phyloP scores from a whole-genome alignment of 2,329 filamentous ascomycete species.

The Stromatinia cepivora region DNA sequence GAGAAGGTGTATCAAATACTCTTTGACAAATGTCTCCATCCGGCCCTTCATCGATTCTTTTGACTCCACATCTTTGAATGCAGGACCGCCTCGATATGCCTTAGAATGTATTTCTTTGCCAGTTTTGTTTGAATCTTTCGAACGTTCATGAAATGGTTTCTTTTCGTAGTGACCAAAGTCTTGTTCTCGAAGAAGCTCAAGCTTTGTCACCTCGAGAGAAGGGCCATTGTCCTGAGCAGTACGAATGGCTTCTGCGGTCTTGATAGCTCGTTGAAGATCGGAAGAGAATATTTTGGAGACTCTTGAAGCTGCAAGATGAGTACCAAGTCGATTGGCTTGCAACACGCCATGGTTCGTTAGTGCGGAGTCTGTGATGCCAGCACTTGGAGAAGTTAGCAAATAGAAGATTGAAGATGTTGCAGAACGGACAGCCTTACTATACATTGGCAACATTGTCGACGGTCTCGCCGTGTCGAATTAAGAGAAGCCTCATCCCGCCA shows the following conservation, averaged over 20 bases:
- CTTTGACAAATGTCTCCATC: slow-evolving; percentile 64
- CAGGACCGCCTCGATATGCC: slow-evolving; percentile 45
- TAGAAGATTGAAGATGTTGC: not conserved
- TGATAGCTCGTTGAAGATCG: slow-evolving; percentile 70
- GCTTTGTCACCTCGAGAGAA: slow-evolving; percentile 27
- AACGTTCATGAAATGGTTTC: slow-evolving; percentile 52
- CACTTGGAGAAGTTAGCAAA: slow-evolving; percentile 49
- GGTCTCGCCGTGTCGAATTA: slow-evolving; percentile 86
- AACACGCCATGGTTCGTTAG: slow-evolving; percentile 80
- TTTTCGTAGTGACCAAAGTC: slow-evolving; percentile 74
- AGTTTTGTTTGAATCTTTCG: slow-evolving; percentile 37
- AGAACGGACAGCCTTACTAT: slow-evolving; percentile 55
- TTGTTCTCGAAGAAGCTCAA: slow-evolving; percentile 63
- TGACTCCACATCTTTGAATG: slow-evolving; percentile 63
- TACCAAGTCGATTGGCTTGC: slow-evolving; percentile 71
- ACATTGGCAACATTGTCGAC: slow-evolving; percentile 82
- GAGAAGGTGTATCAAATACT: slow-evolving; percentile 60
- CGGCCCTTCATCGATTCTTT: slow-evolving; percentile 65
- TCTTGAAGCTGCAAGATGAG: slow-evolving; percentile 63
- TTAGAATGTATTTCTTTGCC: slow-evolving; percentile 45
- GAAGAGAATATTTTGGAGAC: slow-evolving; percentile 75
- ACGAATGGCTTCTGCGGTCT: slow-evolving; percentile 68
- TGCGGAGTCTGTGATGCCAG: slow-evolving; percentile 76
- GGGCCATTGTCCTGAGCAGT: slow-evolving; percentile 57
- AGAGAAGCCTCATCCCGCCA: slow-evolving; percentile 61